Conservation (phyloP, 441 rosid species). For the Codiaeum variegatum region DNA sequence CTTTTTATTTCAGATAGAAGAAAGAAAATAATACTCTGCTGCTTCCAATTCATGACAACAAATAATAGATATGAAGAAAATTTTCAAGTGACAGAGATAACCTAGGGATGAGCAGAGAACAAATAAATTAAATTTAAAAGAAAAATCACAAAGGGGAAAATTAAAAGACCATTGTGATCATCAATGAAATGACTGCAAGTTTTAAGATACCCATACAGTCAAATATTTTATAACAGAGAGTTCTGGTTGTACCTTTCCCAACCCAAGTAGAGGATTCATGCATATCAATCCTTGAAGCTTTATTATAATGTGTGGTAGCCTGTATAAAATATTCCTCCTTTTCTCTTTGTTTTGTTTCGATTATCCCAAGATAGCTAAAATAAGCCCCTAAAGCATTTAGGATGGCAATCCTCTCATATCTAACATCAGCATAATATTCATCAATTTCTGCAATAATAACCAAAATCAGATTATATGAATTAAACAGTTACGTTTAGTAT, state of each 20-base stretch:
- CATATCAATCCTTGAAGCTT: conserved; percentile 95
- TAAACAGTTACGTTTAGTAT: not conserved
- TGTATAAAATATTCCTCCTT: conserved; percentile 89
- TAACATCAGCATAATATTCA: conserved; percentile 94
- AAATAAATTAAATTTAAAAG: not conserved
- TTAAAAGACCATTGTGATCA: not conserved
- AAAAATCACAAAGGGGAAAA: not conserved
- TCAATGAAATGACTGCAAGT: not conserved
- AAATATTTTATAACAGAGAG: not conserved
- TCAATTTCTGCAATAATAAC: conserved; percentile 62
- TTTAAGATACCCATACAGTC: not conserved
- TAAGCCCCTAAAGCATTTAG: conserved; percentile 94
- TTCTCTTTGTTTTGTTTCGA: conserved; percentile 78
- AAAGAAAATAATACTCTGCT: not conserved
- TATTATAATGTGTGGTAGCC: conserved; percentile 86
- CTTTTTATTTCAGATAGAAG: not conserved
- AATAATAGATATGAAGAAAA: not conserved
- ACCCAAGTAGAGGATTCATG: conserved; percentile 99
- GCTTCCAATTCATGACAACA: not conserved
- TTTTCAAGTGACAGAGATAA: conserved; percentile 6
- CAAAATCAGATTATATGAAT: not conserved
- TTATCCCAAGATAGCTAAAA: conserved; percentile 88
- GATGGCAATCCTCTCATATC: conserved; percentile 95
- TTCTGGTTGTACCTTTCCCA: conserved; percentile 68
- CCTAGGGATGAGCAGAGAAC: not conserved